Conservation (phyloP, 495 filamentous ascomycete genomes). For the Chaetomidium leptoderma region DNA sequence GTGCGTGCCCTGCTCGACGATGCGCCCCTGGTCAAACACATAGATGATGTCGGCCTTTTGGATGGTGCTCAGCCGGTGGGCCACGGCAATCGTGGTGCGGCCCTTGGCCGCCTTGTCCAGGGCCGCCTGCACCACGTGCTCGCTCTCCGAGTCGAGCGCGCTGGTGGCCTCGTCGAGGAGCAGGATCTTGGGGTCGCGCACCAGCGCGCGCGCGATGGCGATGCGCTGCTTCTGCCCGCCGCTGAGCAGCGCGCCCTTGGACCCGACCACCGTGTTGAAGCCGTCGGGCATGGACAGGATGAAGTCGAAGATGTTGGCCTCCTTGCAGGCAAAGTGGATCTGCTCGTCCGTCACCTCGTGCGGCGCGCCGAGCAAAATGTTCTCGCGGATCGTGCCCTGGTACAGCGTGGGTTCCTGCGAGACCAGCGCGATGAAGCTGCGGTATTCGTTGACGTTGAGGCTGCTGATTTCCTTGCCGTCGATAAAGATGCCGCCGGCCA, state of each 20-base stretch:
- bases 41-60: conserved; percentile 59
- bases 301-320: conserved; percentile 66
- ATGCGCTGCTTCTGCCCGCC: conserved; percentile 82
- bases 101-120: conserved; percentile 61
- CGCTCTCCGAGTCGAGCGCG: conserved; percentile 70
- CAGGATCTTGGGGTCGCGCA: conserved; percentile 67
- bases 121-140: conserved; percentile 68
- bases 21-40: conserved; percentile 52
- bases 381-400: conserved; percentile 55
- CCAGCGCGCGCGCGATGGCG: conserved; percentile 71
- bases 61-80: conserved; percentile 58
- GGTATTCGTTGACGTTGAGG: conserved; percentile 51
- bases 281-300: conserved; percentile 60
- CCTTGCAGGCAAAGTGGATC: conserved; percentile 55
- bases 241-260: conserved; percentile 62
- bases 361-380: conserved; percentile 53
- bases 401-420: conserved; percentile 61
- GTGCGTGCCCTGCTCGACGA: conserved; percentile 57
- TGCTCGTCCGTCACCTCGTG: conserved; percentile 48
- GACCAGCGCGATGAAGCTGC: conserved; percentile 56
- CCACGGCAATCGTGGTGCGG: conserved; percentile 73
- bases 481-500: conserved; percentile 54
- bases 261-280: conserved; percentile 60
- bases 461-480: conserved; percentile 52
- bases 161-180: conserved; percentile 81